A percentile compares a stretch with the other conserved stretches of the same genome.
Evolutionary conservation across 805 yeast genomes (phyloP).

Genomic region (Starmerella sp.): DNA sequence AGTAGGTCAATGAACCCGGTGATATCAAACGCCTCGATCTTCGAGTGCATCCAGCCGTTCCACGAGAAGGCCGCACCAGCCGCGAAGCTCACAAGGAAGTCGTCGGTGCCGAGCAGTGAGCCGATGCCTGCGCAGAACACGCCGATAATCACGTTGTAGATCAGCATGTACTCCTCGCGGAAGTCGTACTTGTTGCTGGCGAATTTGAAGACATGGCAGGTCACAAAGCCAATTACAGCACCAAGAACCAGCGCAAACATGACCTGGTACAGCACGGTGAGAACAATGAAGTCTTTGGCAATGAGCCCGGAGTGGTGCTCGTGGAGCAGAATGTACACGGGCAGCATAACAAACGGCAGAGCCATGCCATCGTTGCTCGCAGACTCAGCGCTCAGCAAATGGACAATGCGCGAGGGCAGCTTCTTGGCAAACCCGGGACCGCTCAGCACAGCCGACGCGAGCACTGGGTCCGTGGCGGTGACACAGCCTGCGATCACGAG

Average conservation of each 20-base stretch:
- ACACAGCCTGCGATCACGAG: constrained; percentile 57
- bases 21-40: constrained; percentile 50
- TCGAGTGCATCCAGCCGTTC: constrained; percentile 55
- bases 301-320: constrained; percentile 37
- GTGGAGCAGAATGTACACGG: constrained; percentile 44
- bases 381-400: constrained; percentile 56
- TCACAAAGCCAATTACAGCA: constrained; percentile 39
- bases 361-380: constrained; percentile 62
- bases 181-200: constrained; percentile 26
- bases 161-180: constrained; percentile 30
- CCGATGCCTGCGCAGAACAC: constrained; percentile 51
- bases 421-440: constrained; percentile 63
- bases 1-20: constrained; percentile 56
- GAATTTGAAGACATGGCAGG: constrained; percentile 41
- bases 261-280: constrained; percentile 48
- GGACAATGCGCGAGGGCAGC: constrained; percentile 47
- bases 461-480: constrained; percentile 68
- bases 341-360: constrained; percentile 51
- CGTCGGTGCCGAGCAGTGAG: constrained; percentile 59
- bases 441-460: constrained; percentile 41
- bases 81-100: constrained; percentile 57
- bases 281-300: constrained; percentile 51
- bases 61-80: constrained; percentile 67
- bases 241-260: constrained; percentile 42
- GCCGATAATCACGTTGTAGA: constrained; percentile 44